phyloP scores from a whole-genome alignment of 495 filamentous ascomycete species.

The Podospora sp. region DNA sequence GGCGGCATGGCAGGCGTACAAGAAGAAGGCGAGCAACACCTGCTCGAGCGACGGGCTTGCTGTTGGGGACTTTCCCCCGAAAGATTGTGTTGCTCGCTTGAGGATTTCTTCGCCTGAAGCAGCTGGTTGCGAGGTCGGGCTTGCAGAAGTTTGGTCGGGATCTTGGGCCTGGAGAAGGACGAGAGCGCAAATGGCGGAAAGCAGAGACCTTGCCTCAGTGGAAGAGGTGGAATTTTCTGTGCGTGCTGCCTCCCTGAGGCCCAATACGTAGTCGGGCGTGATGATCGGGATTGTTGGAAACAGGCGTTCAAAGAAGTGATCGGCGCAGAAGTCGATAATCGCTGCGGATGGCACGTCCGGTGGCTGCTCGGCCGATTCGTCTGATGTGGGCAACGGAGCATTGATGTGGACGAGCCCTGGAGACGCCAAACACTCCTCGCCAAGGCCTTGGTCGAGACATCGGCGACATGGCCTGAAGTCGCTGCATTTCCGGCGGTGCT shows the following conservation, averaged over 20 bases:
- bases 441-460: conserved; percentile 32
- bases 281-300: conserved; percentile 47
- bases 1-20: conserved; percentile 70
- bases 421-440: conserved; percentile 24
- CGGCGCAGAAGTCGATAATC: conserved; percentile 37
- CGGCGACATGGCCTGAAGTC: conserved; percentile 36
- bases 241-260: conserved; percentile 28
- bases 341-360: conserved; percentile 19
- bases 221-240: conserved; percentile 8
- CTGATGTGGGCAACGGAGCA: not conserved
- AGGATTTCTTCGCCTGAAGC: not conserved
- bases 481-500: conserved; percentile 36
- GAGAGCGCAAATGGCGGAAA: conserved; percentile 40
- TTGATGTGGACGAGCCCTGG: not conserved
- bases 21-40: conserved; percentile 69
- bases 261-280: conserved; percentile 33
- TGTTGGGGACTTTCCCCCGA: not conserved
- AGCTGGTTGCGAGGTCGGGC: not conserved
- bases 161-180: conserved; percentile 41
- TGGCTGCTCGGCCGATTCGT: not conserved
- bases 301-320: conserved; percentile 45
- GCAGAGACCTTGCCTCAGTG: conserved; percentile 38
- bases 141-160: conserved; percentile 16
- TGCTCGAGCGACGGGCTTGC: conserved; percentile 56
- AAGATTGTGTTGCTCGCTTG: not conserved